These are phyloP conservation scores for Solanum hybrid DNA, from an alignment of 305 asterid genomes.

Conservation along the genomic window DNA sequence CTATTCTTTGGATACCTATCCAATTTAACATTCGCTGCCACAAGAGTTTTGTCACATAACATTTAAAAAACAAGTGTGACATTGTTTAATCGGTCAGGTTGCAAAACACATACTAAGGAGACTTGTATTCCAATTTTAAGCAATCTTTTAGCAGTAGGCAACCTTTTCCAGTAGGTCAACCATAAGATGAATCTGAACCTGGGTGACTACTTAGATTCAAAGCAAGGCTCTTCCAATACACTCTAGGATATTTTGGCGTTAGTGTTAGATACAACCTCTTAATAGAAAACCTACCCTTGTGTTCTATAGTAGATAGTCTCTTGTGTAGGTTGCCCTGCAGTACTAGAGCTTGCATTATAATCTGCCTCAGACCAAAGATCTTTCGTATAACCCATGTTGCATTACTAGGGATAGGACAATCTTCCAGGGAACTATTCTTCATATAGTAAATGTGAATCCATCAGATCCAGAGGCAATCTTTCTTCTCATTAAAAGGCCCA, in stretches of 20 bases:
- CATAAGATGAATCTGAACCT: too few species aligned
- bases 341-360: background rate
- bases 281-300: background rate
- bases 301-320: too few species aligned
- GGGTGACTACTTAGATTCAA: background rate
- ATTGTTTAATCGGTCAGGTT: background rate
- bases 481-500: background rate
- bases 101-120: background rate
- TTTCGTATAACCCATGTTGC: background rate
- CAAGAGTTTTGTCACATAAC: background rate
- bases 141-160: background rate
- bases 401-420: background rate
- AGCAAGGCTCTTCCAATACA: background rate
- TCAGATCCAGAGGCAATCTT: background rate
- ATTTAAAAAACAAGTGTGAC: background rate
- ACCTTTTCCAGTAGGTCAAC: background rate
- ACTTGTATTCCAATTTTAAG: background rate
- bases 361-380: background rate
- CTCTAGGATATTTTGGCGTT: background rate
- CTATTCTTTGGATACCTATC: background rate
- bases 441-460: background rate
- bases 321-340: too few species aligned
- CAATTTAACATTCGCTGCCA: background rate
- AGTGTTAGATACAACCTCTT: background rate
- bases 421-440: background rate